Conservation (phyloP, 176 grass and related monocot species). For the Eragrostis curvula region DNA sequence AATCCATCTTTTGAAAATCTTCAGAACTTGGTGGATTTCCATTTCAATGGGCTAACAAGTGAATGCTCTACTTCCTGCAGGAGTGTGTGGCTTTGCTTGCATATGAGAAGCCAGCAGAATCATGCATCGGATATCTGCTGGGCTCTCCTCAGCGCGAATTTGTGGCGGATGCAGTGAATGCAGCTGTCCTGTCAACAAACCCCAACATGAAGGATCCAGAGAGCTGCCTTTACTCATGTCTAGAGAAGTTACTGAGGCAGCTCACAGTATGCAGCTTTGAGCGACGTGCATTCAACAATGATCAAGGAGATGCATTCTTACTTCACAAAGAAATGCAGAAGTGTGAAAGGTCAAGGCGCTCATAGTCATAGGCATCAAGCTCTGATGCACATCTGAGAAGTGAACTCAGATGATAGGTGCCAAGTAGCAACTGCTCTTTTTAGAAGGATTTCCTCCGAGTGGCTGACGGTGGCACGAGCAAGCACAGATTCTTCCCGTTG, state of each 20-base stretch:
- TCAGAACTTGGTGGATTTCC: neutral
- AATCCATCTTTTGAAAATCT: conserved; percentile 27
- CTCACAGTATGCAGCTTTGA: conserved; percentile 86
- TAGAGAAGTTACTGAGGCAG: conserved; percentile 90
- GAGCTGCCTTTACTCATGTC: conserved; percentile 72
- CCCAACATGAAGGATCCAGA: conserved; percentile 69
- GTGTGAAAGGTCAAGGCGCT: conserved; percentile 35
- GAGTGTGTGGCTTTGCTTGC: conserved; percentile 77
- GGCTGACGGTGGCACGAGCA: neutral
- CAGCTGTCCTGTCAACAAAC: conserved; percentile 77
- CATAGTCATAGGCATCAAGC: conserved; percentile 36
- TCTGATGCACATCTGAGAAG: neutral
- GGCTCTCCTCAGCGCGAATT: conserved; percentile 74
- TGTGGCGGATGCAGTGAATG: conserved; percentile 86
- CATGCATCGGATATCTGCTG: conserved; percentile 83
- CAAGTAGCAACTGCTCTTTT: neutral
- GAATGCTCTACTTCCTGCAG: conserved; percentile 52
- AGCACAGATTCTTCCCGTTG: conserved; percentile 25
- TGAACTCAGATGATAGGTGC: conserved; percentile 6
- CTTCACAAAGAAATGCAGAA: conserved; percentile 82
- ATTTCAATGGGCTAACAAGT: conserved; percentile 15
- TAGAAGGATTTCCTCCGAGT: conserved; percentile 6
- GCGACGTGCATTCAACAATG: conserved; percentile 54
- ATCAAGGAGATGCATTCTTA: conserved; percentile 86
- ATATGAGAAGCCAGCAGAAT: conserved; percentile 72